Percentiles rank a stretch among this genome's conserved stretches.
Conservation (phyloP, 768 basidiomycete genomes). For the Filobasidium floriforme region DNA sequence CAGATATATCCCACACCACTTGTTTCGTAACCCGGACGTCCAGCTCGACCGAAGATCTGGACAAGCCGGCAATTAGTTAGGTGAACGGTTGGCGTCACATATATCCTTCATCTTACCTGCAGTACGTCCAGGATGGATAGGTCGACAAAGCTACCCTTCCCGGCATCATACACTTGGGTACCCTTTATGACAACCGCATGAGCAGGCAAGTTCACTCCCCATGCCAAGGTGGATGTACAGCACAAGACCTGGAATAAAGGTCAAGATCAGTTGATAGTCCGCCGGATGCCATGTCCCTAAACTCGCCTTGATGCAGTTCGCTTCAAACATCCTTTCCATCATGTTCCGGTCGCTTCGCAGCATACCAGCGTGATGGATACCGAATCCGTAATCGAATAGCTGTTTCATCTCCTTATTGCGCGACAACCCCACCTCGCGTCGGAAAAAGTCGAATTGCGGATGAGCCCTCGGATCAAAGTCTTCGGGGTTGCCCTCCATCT, state of each 20-base stretch:
- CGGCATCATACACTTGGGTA: conserved; percentile 89
- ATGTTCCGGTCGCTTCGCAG: conserved; percentile 84
- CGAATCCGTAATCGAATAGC: conserved; percentile 83
- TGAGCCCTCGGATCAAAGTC: conserved; percentile 77
- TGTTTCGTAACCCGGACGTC: conserved; percentile 56
- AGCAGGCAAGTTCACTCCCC: conserved; percentile 98
- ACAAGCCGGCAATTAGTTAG: background rate
- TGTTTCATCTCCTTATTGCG: conserved; percentile 95
- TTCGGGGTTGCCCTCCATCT: conserved; percentile 61
- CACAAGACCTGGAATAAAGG: conserved; percentile 65
- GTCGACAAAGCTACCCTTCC: conserved; percentile 82
- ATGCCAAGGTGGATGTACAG: conserved; percentile 95
- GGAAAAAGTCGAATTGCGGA: conserved; percentile 67
- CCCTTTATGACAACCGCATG: conserved; percentile 98
- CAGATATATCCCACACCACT: conserved; percentile 97
- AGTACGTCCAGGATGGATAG: conserved; percentile 89
- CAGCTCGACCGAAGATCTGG: conserved; percentile 92
- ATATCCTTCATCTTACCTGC: conserved; percentile 43
- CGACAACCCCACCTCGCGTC: conserved; percentile 68
- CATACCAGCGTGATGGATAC: conserved; percentile 99
- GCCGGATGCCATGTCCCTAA: background rate
- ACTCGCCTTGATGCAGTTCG: conserved; percentile 76
- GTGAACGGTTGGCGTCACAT: background rate
- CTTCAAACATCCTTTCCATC: conserved; percentile 90
- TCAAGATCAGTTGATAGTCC: background rate